phyloP scores from a whole-genome alignment of 2,329 filamentous ascomycete species.

The Pseudocercospora vitis region DNA sequence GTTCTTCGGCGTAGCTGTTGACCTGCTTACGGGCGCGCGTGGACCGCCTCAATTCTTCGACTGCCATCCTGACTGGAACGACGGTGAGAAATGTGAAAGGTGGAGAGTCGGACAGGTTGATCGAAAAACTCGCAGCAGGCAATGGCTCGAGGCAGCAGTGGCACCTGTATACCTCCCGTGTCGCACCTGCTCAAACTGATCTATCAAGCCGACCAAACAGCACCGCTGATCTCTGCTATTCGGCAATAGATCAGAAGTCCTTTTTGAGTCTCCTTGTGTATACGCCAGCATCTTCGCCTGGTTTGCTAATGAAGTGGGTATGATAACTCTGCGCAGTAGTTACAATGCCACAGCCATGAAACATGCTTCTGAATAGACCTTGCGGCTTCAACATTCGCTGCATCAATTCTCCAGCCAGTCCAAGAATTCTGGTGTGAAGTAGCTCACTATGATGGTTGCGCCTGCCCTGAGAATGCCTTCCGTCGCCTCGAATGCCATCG shows the following conservation, averaged over 20 bases:
- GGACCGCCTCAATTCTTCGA: slow-evolving; percentile 22
- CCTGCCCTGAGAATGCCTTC: slow-evolving; percentile 91
- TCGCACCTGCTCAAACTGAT: not conserved
- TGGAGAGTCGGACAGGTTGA: not conserved
- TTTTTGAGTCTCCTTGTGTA: not conserved
- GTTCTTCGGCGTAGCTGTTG: slow-evolving; percentile 25
- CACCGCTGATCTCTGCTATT: no score
- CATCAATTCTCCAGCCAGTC: slow-evolving; percentile 56
- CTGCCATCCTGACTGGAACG: not conserved
- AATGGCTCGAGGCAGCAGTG: not conserved
- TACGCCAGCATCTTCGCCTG: not conserved
- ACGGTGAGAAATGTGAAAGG: not conserved
- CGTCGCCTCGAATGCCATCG: slow-evolving; percentile 92
- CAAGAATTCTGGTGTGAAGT: slow-evolving; percentile 81
- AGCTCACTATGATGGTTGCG: slow-evolving; percentile 88
- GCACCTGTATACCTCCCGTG: no score
- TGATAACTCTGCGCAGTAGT: not conserved
- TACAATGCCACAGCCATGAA: not conserved
- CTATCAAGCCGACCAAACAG: no score
- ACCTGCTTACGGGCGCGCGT: slow-evolving; percentile 24
- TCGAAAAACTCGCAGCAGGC: not conserved
- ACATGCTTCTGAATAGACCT: not conserved
- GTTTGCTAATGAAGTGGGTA: not conserved
- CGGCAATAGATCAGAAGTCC: no score
- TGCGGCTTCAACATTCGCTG: not conserved